Evolutionary conservation across 176 grass and related monocot genomes (phyloP), one percentile per base, ranked within the genome.

Genomic region (Metroxylon sagu): DNA sequence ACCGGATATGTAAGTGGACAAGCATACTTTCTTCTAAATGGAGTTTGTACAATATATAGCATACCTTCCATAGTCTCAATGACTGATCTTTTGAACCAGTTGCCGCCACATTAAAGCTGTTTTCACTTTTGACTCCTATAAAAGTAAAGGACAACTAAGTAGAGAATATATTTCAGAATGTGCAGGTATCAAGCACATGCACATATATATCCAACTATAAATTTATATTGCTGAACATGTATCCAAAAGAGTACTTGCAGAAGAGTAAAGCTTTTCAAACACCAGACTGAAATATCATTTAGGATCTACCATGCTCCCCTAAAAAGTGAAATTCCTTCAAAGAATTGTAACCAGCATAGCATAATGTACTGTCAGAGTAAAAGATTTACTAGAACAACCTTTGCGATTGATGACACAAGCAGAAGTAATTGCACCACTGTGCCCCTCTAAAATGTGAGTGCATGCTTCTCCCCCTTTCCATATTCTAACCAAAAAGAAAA

Each of bases 41-140:
- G 50, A 57, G 49, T 4, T 55, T 2, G 59, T 0, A 31, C 5
- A 29, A 17, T 52, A 49, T 52, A 26, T 29, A 16, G 7, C 73
- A 75, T 81, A 98, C 94, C 85, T 89, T 98, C 79, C 83, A 98
- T 31, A 98, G 52, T 31, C 82, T 76, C 74, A 98, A 54, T 21
- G 79, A 83, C 53, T 87, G 76, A 81, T 98, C 93, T 81, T 98
- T 98, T 12, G 93, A 92, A 67, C 81, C 73, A 83, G 84, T 89
- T 14, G 77, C 93, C n/a, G 77, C 93, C 19, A 92, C 56, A 77
- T 92, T 76, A 62, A 98, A 66, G 61, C 51, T 78, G 18, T 64
- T 71, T 60, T 85, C 71, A 59, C 57, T 76, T 61, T 74, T 76
- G 80, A 15, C 35, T 80, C 73, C 76, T 85, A 65, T 18, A 83